Percentiles rank a stretch among this genome's conserved stretches.
These are phyloP conservation scores for Plantago elongata DNA, from an alignment of 257 asterid genomes.

Conservation along the genomic window DNA sequence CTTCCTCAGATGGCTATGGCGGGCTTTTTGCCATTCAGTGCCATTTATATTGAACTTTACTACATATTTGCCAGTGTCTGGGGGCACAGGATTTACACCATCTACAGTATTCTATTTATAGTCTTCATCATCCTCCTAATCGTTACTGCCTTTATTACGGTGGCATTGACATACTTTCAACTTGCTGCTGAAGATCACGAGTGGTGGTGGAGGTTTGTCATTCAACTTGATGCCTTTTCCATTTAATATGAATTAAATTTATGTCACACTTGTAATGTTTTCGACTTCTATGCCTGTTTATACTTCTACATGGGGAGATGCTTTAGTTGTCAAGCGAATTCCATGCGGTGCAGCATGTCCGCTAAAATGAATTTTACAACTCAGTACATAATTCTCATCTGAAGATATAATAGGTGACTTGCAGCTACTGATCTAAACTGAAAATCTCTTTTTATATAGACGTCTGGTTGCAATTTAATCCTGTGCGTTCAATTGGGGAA, in stretches of 20 bases:
- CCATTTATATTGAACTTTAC: slow-evolving; percentile 85
- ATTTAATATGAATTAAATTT: neutral
- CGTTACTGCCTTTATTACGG: slow-evolving; percentile 83
- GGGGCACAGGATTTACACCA: slow-evolving; percentile 93
- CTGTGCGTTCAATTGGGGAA: no score
- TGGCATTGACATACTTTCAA: slow-evolving; percentile 83
- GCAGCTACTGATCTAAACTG: no score
- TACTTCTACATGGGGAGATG: no score
- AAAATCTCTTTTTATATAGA: no score
- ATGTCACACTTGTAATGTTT: no score
- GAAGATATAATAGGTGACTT: no score
- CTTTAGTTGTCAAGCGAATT: neutral
- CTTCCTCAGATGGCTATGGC: slow-evolving; percentile 97
- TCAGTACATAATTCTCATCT: no score
- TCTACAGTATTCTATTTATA: slow-evolving; percentile 77
- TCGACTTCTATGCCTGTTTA: neutral
- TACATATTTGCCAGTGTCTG: slow-evolving; percentile 89
- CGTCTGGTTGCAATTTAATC: no score
- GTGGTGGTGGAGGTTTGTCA: slow-evolving; percentile 95
- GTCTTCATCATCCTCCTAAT: slow-evolving; percentile 82
- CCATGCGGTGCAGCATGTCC: no score
- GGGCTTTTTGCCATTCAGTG: slow-evolving; percentile 90
- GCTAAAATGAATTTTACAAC: no score
- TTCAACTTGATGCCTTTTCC: neutral
- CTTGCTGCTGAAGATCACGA: slow-evolving; percentile 95